A percentile compares a stretch with the other conserved stretches of the same genome.
These are phyloP conservation scores for Rhizopogon hawkerae DNA, from an alignment of 1,284 basidiomycete species.

Conservation along the genomic window DNA sequence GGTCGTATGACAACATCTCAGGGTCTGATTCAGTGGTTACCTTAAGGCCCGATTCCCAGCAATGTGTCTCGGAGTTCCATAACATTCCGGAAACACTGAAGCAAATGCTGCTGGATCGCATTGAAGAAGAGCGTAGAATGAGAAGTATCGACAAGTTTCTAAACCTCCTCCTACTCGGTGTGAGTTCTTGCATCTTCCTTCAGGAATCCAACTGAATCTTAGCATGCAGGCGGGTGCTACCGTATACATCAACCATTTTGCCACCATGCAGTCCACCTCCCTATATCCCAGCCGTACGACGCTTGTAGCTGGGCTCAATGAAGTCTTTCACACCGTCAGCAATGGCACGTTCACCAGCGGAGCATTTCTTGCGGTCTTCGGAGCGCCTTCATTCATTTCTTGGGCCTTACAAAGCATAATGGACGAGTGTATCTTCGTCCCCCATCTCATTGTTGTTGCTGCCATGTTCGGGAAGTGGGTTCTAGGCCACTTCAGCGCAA, in stretches of 20 bases:
- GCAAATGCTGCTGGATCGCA: background rate
- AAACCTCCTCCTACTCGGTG: background rate
- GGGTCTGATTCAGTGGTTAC: background rate
- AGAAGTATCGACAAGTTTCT: background rate
- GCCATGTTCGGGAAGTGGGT: background rate
- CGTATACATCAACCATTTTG: background rate
- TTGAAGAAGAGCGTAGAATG: background rate
- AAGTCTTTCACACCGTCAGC: background rate
- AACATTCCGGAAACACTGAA: background rate
- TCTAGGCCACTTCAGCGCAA: background rate
- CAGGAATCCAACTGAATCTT: background rate
- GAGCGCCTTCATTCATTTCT: background rate
- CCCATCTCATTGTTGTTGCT: background rate
- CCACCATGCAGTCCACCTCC: background rate
- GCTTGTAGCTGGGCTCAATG: background rate
- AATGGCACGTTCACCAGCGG: background rate
- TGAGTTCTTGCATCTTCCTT: background rate
- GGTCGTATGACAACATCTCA: background rate
- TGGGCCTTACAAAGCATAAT: background rate
- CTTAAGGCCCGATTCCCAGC: background rate
- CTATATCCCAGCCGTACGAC: background rate
- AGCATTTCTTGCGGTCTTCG: background rate
- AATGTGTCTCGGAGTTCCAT: background rate
- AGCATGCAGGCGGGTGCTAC: background rate
- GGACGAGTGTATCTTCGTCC: background rate